Evolutionary conservation across 2,329 filamentous ascomycete species (phyloP).

Genomic region (Thelonectria blattea): DNA sequence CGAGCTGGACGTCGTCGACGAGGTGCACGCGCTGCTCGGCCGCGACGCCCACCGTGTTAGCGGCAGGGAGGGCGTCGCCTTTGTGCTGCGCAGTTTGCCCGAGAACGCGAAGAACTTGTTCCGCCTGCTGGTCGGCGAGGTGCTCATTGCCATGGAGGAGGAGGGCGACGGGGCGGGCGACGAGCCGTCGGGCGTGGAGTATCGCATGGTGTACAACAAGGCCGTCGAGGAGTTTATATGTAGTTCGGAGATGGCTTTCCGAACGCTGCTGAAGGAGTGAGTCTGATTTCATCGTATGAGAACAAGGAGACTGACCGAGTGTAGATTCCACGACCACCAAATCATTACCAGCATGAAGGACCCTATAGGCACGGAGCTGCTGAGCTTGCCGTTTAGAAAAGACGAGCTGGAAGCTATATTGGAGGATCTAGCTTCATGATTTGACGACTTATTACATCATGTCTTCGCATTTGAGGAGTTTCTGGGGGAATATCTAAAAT

Average conservation of each 20-base stretch:
- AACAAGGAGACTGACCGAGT: slow-evolving; percentile 41
- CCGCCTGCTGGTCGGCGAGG: slow-evolving; percentile 81
- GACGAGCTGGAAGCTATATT: slow-evolving; percentile 90
- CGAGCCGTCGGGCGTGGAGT: slow-evolving; percentile 79
- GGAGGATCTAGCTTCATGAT: slow-evolving; percentile 66
- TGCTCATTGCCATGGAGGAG: slow-evolving; percentile 73
- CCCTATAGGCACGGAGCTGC: slow-evolving; percentile 79
- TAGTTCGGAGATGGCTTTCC: slow-evolving; percentile 93
- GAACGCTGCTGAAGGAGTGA: slow-evolving; percentile 90
- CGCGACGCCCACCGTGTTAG: slow-evolving; percentile 79
- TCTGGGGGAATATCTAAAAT: not conserved
- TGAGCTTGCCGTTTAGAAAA: slow-evolving; percentile 83
- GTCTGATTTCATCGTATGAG: slow-evolving; percentile 40
- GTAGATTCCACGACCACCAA: slow-evolving; percentile 91
- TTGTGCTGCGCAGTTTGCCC: slow-evolving; percentile 86
- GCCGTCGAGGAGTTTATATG: slow-evolving; percentile 97
- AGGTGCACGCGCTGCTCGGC: slow-evolving; percentile 86
- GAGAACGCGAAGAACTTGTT: slow-evolving; percentile 93
- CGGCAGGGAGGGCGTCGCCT: slow-evolving; percentile 89
- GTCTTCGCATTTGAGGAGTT: not conserved
- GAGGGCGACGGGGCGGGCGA: slow-evolving; percentile 53
- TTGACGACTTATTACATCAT: slow-evolving; percentile 4
- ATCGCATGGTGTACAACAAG: slow-evolving; percentile 90
- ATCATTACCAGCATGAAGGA: slow-evolving; percentile 94
- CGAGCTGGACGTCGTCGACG: slow-evolving; percentile 86